phyloP scores from a whole-genome alignment of 2,329 filamentous ascomycete species.

The Ciborinia camelliae region DNA sequence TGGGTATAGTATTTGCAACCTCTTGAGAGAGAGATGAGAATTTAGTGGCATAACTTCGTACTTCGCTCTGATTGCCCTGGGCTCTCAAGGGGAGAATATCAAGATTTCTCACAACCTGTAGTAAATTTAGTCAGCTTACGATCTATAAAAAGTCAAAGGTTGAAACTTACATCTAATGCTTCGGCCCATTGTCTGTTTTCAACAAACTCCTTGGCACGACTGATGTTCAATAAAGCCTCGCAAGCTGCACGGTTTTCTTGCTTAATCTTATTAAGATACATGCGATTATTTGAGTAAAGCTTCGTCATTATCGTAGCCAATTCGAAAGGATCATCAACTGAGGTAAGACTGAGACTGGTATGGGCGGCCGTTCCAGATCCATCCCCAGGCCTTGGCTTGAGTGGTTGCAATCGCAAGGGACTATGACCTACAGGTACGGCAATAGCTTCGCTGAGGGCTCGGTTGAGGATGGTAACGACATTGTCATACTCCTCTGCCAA shows the following conservation, averaged over 20 bases:
- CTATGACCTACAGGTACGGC: constrained; percentile 82
- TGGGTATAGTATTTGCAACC: constrained; percentile 84
- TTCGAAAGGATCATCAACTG: constrained; percentile 63
- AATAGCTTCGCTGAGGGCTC: constrained; percentile 84
- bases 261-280: constrained; percentile 59
- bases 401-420: constrained; percentile 62
- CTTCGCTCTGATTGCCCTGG: constrained; percentile 68
- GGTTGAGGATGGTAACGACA: constrained; percentile 86
- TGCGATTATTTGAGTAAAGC: constrained; percentile 58
- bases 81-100: constrained; percentile 78
- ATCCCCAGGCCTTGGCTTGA: constrained; percentile 40
- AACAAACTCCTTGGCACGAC: constrained; percentile 56
- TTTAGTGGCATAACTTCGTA: constrained; percentile 75
- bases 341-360: constrained; percentile 57
- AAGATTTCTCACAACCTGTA: constrained; percentile 68
- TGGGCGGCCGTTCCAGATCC: constrained; percentile 20
- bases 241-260: constrained; percentile 56
- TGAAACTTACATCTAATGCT: constrained; percentile 62
- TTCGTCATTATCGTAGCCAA: constrained; percentile 60
- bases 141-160: constrained; percentile 13
- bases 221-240: constrained; percentile 57
- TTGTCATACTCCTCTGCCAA: constrained; percentile 92
- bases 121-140: constrained; percentile 25
- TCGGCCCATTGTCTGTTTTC: constrained; percentile 56
- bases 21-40: constrained; percentile 77